These are phyloP conservation scores for Handroanthus guayacan DNA, from an alignment of 257 asterid genomes.

Conservation along the genomic window DNA sequence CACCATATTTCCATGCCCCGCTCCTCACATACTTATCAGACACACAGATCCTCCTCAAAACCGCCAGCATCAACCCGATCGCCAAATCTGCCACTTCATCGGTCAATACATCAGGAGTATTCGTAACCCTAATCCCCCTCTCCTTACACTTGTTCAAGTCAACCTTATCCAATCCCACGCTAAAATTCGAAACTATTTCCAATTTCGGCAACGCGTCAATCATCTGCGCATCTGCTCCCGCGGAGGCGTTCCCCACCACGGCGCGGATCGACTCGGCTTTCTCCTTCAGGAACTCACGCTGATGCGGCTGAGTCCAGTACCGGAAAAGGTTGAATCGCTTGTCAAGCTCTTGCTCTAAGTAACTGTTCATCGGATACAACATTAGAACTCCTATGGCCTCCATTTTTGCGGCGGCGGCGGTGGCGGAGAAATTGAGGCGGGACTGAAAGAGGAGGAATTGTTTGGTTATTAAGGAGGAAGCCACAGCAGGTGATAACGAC, in stretches of 20 bases:
- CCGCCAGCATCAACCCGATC: slow-evolving; percentile 74
- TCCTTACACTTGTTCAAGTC: slow-evolving; percentile 77
- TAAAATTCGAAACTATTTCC: slow-evolving; percentile 72
- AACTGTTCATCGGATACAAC: slow-evolving; percentile 59
- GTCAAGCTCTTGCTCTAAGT: slow-evolving; percentile 73
- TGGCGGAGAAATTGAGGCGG: slow-evolving; percentile 38
- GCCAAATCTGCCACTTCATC: slow-evolving; percentile 97
- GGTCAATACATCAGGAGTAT: slow-evolving; percentile 88
- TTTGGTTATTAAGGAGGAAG: slow-evolving; percentile 30
- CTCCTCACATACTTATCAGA: slow-evolving; percentile 73
- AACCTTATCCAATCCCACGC: slow-evolving; percentile 87
- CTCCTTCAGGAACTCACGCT: slow-evolving; percentile 52
- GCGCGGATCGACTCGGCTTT: slow-evolving; percentile 73
- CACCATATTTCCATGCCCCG: slow-evolving; percentile 69
- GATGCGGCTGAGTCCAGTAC: slow-evolving; percentile 61
- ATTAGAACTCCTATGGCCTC: slow-evolving; percentile 69
- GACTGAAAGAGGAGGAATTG: slow-evolving; percentile 16
- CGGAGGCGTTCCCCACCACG: slow-evolving; percentile 61
- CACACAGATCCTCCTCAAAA: slow-evolving; percentile 65
- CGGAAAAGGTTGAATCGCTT: slow-evolving; percentile 75
- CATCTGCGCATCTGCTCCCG: slow-evolving; percentile 61
- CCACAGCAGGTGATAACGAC: slow-evolving; percentile 31
- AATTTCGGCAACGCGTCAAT: slow-evolving; percentile 73
- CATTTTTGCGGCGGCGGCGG: slow-evolving; percentile 47
- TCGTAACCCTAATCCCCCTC: slow-evolving; percentile 82